Evolutionary conservation across 2,329 filamentous ascomycete genomes (phyloP).

Genomic region (Cryphonectria parasitica): DNA sequence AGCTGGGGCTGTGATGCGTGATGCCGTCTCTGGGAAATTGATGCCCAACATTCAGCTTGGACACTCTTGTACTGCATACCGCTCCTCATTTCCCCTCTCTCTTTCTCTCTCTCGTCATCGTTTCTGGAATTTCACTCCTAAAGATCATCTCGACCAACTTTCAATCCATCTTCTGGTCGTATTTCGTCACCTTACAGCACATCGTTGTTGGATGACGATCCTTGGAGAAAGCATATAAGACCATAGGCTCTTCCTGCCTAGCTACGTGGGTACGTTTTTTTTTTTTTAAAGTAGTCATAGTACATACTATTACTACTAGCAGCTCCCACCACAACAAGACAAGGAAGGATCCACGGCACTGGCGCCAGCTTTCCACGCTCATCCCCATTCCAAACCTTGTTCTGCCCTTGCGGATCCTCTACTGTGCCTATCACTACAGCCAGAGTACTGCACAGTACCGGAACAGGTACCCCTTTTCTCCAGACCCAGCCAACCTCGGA

Average conservation of each 20-base stretch:
- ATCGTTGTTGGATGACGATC: conserved; percentile 3
- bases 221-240: conserved; percentile 23
- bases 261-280: conserved; percentile 18
- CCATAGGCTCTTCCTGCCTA: conserved; percentile 16
- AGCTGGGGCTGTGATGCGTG: conserved; percentile 11
- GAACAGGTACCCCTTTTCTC: conserved; percentile 15
- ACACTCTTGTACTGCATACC: conserved; percentile 13
- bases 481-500: conserved; percentile 6
- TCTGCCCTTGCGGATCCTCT: not conserved
- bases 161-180: conserved; percentile 6
- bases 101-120: conserved; percentile 14
- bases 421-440: not conserved
- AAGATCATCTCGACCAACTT: conserved; percentile 11
- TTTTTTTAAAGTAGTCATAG: not conserved
- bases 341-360: conserved; percentile 11
- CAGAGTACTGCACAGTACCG: not conserved
- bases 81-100: conserved; percentile 5
- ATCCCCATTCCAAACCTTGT: conserved; percentile 15
- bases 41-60: conserved; percentile 26
- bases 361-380: conserved; percentile 11
- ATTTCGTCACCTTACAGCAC: conserved; percentile 23
- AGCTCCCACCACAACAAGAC: not conserved
- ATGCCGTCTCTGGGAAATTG: conserved; percentile 19
- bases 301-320: not conserved
- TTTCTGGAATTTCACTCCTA: not conserved